Evolutionary conservation across 2,329 filamentous ascomycete species (phyloP), one percentile per base, ranked within the genome.

Genomic region (Fusarium pilosicola): DNA sequence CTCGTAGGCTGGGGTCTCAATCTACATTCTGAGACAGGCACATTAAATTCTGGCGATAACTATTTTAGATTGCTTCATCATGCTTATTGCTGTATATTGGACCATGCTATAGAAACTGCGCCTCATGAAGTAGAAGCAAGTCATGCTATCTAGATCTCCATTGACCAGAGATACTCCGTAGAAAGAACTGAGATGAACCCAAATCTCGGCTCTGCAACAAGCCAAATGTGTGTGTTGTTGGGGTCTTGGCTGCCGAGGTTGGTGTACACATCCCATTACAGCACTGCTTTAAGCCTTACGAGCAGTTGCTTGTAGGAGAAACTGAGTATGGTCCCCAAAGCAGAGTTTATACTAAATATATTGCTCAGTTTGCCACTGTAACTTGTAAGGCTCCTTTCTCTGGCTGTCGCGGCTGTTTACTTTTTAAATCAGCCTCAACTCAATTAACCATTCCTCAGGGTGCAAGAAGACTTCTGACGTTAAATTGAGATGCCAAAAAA

Each of bases 401-500:
- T 68, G 65, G 64, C 52, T 72, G 67, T 71, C 75, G 75, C 70
- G 76, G 76, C 64, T 73, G 46, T 56, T 45, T 34, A n/a, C 41
- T 49, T 42, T 30, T 28, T 36, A 26, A 39, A 55, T 51, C 52
- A 71, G 41, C 24, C 42, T 70, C 51, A 46, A 58, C 45, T 55
- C 51, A 51, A 66, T 65, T 58, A 28, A n/a, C 24, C 30, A 28
- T 30, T 4, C 30, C 30, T 30, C 30, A 12, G 30, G 11, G 30
- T 30, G 30, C 30, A 30, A 30, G 28, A 30, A 30, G 30, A 30
- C 30, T 30, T 30, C 30, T 30, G 30, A 30, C 30, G 30, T 30
- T 30, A 30, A 30, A 30, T 30, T 30, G 30, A 30, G 30, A 30
- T 30, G 30, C 30, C 30, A n/a, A 30, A 30, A 30, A 30, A 4